These are phyloP conservation scores for Colletotrichum musae DNA, from an alignment of 2,329 filamentous ascomycete genomes.

Conservation along the genomic window DNA sequence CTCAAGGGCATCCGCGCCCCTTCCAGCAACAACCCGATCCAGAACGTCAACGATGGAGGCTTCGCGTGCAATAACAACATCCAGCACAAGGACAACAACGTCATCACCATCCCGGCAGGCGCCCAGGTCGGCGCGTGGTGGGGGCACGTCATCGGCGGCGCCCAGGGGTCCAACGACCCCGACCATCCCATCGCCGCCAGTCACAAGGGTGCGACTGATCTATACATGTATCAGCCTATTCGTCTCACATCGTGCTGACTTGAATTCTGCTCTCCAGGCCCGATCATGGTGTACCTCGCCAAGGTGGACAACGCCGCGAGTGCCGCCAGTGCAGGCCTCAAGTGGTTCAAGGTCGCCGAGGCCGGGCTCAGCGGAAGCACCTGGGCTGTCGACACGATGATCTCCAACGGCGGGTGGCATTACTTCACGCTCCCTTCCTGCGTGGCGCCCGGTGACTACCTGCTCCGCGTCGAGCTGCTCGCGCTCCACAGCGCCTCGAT, in stretches of 20 bases:
- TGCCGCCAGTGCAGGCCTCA: slow-evolving; percentile 52
- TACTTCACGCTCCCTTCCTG: slow-evolving; percentile 55
- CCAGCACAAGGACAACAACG: slow-evolving; percentile 51
- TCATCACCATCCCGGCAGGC: slow-evolving; percentile 63
- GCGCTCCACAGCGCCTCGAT: slow-evolving; percentile 56
- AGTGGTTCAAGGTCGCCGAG: slow-evolving; percentile 69
- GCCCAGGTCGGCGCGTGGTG: slow-evolving; percentile 64
- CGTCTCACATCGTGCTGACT: not conserved
- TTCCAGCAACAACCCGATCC: slow-evolving; percentile 64
- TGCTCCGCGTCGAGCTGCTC: slow-evolving; percentile 58
- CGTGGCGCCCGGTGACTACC: slow-evolving; percentile 58
- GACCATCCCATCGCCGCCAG: slow-evolving; percentile 64
- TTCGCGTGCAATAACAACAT: slow-evolving; percentile 63
- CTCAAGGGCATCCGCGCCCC: slow-evolving; percentile 65
- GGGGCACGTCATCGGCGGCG: slow-evolving; percentile 65
- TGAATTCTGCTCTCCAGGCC: slow-evolving; percentile 50
- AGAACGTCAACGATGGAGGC: slow-evolving; percentile 60
- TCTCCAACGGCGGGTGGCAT: slow-evolving; percentile 48
- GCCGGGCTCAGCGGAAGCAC: slow-evolving; percentile 50
- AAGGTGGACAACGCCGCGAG: slow-evolving; percentile 63
- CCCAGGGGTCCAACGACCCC: slow-evolving; percentile 58
- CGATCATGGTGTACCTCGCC: slow-evolving; percentile 63
- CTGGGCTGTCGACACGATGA: slow-evolving; percentile 50
- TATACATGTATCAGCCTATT: too few species aligned
- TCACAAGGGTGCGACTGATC: slow-evolving; percentile 57